Base-by-base conservation (phyloP, 345 rosid species). In the Eucalyptus sideroxylon region DNA sequence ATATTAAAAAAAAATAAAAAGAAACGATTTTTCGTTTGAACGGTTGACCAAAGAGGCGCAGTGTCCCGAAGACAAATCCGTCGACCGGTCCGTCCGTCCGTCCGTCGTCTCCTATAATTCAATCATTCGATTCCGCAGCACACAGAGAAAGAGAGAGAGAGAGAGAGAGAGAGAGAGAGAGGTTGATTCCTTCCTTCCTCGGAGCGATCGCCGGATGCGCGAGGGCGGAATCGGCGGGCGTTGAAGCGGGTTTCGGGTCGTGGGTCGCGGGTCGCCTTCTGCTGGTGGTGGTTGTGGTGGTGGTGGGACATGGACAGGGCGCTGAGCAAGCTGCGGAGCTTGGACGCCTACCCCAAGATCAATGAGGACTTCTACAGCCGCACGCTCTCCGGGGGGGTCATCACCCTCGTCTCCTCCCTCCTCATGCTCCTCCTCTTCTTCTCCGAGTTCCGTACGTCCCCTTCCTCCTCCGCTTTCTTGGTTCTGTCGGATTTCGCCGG, bases 351-450 rank as follows among this genome's bases (percentile, higher is more conserved):
- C 93, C 99, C 99, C 31, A 97, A 97, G 90, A 91, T 97, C 92
- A 97, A 96, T 89, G 99, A 97, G 89, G 99, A 97, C 92, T 97
- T 96, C 91, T 97, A 93, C 94, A 95, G 93, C 91, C 96, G 99
- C 16, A 94, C 98, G 7, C 94, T 96, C 92, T 95, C 97, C 90
- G 99, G 99, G 85, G 99, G 99, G 91, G 91, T 97, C 49, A 93
- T 97, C 92, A 97, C 99, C 88, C 94, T 97, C 72, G 90, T 91
- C 88, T 97, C 98, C 87, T 93, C 96, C 11, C 26, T 95, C 86
- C 60, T 93, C 91, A 94, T 93, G 94, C 90, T 96, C 67, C 69
- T 95, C 89, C 97, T 97, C 89, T 95, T 97, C 95, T 89, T 95
- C 93, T 96, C 98, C 26, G 99, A 97, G 91, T 92, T 97, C 93